Percentiles rank a stretch among this genome's conserved stretches.
Conservation (phyloP, 164 flowering plant genomes). For the Sedum album region DNA sequence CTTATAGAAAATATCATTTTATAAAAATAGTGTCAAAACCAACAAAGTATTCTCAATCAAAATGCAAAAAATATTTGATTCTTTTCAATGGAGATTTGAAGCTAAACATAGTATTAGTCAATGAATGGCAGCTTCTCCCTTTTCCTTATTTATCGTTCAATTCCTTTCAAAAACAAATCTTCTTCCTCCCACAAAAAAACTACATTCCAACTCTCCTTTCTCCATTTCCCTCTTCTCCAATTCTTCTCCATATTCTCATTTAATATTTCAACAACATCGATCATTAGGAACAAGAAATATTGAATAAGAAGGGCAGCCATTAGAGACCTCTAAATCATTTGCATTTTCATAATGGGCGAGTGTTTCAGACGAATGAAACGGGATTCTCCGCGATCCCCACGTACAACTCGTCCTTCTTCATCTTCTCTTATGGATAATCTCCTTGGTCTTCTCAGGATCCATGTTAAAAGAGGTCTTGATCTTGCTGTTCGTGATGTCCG, state of each 20-base stretch:
- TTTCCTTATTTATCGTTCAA: not conserved
- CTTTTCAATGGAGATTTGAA: too few relatives aligned
- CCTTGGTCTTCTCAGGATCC: slow-evolving; percentile 51
- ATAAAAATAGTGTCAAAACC: too few relatives aligned
- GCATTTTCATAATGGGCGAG: not conserved
- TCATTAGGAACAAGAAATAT: too few relatives aligned
- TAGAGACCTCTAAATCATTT: too few relatives aligned
- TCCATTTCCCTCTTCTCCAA: not conserved
- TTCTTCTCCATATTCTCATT: not conserved
- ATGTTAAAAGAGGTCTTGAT: slow-evolving; percentile 37
- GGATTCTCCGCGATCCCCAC: not conserved
- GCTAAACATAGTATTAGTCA: too few relatives aligned
- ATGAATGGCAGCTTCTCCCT: too few relatives aligned
- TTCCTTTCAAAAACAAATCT: not conserved
- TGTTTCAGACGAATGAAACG: not conserved
- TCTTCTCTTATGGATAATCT: slow-evolving; percentile 30
- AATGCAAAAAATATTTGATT: too few relatives aligned
- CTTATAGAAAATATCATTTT: too few relatives aligned
- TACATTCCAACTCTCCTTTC: not conserved
- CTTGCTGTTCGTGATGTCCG: slow-evolving; percentile 50
- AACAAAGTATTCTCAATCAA: too few relatives aligned
- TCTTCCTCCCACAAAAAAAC: not conserved
- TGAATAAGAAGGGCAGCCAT: not conserved
- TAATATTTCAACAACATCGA: not conserved
- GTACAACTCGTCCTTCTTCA: not conserved